Evolutionary conservation across 441 rosid species (phyloP).

Genomic region (Brassica hybrid): DNA sequence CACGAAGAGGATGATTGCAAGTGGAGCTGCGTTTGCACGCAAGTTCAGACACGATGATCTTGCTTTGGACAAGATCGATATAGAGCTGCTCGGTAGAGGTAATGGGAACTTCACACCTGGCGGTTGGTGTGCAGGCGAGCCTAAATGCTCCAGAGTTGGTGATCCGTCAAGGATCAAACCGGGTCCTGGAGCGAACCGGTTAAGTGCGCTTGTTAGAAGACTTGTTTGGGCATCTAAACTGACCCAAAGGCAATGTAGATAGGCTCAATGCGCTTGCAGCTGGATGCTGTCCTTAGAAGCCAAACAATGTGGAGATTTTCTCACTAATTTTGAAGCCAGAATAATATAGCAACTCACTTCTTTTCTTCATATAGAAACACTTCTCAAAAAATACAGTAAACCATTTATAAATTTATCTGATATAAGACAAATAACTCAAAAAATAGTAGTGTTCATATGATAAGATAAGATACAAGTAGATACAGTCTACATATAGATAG

Average conservation of each 20-base stretch:
- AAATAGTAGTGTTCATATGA: too few relatives aligned
- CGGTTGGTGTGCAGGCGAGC: constrained; percentile 87
- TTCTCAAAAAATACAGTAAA: not conserved
- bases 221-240: constrained; percentile 52
- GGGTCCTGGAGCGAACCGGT: constrained; percentile 80
- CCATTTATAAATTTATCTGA: not conserved
- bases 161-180: constrained; percentile 64
- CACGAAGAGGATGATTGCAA: constrained; percentile 59
- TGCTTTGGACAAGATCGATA: constrained; percentile 73
- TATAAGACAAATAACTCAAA: not conserved
- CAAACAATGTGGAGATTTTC: constrained; percentile 19
- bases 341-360: constrained; percentile 21
- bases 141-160: constrained; percentile 70
- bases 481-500: not conserved
- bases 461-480: not conserved
- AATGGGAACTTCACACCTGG: constrained; percentile 81
- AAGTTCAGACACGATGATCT: constrained; percentile 67
- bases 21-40: constrained; percentile 84
- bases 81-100: constrained; percentile 65
- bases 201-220: constrained; percentile 56
- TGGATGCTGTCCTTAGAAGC: constrained; percentile 15
- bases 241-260: constrained; percentile 75
- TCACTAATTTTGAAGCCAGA: constrained; percentile 12
- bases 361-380: constrained; percentile 13
- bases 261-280: constrained; percentile 29